Percentiles rank a stretch among this genome's conserved stretches.
Conservation (phyloP, 352 stramenopile genomes). For the Pythium volutum region DNA sequence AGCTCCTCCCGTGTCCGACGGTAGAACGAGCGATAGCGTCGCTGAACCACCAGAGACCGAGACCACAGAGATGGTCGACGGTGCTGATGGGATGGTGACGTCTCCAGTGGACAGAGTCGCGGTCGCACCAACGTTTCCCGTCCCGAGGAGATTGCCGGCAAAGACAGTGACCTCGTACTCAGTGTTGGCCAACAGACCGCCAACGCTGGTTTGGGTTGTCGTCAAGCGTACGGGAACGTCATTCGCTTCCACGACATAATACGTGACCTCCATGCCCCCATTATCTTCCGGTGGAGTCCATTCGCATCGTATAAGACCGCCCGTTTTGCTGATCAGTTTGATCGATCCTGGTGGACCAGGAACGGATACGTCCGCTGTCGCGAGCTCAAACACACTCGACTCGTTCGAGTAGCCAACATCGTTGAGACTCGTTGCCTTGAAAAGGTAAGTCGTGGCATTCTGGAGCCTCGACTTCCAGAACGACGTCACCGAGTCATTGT, state of each 20-base stretch:
- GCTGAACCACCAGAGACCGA: conserved; percentile 36
- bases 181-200: conserved; percentile 36
- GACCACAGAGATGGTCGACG: conserved; percentile 27
- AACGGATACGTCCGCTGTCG: conserved; percentile 45
- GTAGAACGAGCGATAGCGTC: conserved; percentile 31
- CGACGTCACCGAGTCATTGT: conserved; percentile 36
- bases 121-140: conserved; percentile 29
- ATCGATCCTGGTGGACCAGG: conserved; percentile 40
- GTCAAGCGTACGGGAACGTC: conserved; percentile 7
- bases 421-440: conserved; percentile 49
- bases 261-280: conserved; percentile 40
- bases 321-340: conserved; percentile 19
- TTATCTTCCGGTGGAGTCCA: conserved; percentile 53
- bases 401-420: conserved; percentile 39
- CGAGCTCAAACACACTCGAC: conserved; percentile 28
- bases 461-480: conserved; percentile 57
- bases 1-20: conserved; percentile 44
- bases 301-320: conserved; percentile 38
- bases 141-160: conserved; percentile 41
- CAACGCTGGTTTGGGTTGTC: conserved; percentile 24
- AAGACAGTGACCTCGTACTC: conserved; percentile 53
- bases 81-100: conserved; percentile 29
- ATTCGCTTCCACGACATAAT: conserved; percentile 38
- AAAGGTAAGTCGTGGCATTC: conserved; percentile 42
- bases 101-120: conserved; percentile 28